Base-by-base conservation (phyloP, 1,284 basidiomycete genomes). In the Athelia sp. region DNA sequence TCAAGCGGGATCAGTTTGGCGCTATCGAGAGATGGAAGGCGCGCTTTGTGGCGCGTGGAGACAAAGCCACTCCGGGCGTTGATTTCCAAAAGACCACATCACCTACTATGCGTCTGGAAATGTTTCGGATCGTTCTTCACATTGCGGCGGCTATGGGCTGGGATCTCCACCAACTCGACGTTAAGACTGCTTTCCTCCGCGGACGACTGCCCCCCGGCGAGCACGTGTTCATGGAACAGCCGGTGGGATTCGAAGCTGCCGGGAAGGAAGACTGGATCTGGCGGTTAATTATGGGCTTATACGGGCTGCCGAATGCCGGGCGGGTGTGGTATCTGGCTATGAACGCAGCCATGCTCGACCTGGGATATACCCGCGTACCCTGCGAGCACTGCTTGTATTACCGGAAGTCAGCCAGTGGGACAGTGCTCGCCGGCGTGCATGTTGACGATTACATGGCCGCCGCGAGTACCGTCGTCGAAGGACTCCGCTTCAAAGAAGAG, bases 171-270 rank as follows among this genome's bases (percentile, higher is more conserved):
- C 70, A 74, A 36, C 58, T 75, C 3, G 72, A 81, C 51, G 61
- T 80, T 43, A 73, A 75, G 34, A 74, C 67, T 0, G 74, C 76
- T 0, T 80, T 71, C 53, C 61, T 76, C 0, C 69, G 75, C 54
- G 71, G 70, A 1, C 40, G 61, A 0, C 61, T 80, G 0, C 54
- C 56, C 19, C 49, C 59, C 4, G n/a, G n/a, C n/a, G n/a, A n/a
- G n/a, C n/a, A n/a, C n/a, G n/a, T n/a, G n/a, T n/a, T n/a, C n/a
- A n/a, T 75, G 56, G 53, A 66, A 17, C 70, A 72, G 47, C 70
- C 68, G 0, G 43, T 55, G 6, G 67, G 63, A 6, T 69, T 69
- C 47, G 58, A 59, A 21, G 64, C 64, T 24, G 43, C 36, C 0
- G 56, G 56, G 0, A 58, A 62, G 45, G 56, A 64, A 49, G 49